A percentile compares a stretch with the other conserved stretches of the same genome.
phyloP scores from a whole-genome alignment of 208 protist species.

The Vickermania ingenoplastis region DNA sequence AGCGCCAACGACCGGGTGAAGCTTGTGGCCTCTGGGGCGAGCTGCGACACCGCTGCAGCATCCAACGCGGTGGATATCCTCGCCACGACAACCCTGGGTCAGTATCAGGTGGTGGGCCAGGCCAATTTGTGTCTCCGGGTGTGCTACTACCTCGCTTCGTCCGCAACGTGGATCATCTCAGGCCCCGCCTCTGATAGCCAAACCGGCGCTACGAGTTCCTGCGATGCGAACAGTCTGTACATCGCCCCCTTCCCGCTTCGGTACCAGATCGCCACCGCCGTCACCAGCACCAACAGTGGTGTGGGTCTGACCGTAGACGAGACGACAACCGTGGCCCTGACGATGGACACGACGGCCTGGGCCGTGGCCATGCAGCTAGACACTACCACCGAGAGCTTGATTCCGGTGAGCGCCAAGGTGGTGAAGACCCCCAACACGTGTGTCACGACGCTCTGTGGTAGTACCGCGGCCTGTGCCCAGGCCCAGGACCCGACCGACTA shows the following conservation, averaged over 20 bases:
- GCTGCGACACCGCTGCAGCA: constrained; percentile 14
- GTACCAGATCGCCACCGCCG: constrained; percentile 28
- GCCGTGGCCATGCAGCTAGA: not conserved
- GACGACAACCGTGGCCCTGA: constrained; percentile 3
- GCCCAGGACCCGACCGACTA: constrained; percentile 27
- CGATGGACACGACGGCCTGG: not conserved
- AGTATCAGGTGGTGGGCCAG: constrained; percentile 49
- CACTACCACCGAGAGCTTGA: constrained; percentile 11
- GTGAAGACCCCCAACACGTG: constrained; percentile 47
- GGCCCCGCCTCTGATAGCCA: constrained; percentile 10
- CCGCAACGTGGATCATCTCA: constrained; percentile 37
- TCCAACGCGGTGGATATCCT: constrained; percentile 19
- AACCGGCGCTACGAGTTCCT: constrained; percentile 4
- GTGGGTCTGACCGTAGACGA: not conserved
- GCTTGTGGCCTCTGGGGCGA: constrained; percentile 24
- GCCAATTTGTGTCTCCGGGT: constrained; percentile 50
- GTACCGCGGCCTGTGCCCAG: constrained; percentile 36
- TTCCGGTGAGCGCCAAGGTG: constrained; percentile 36
- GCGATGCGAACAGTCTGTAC: constrained; percentile 22
- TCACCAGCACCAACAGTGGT: constrained; percentile 6
- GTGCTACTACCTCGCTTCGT: constrained; percentile 53
- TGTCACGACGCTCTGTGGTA: constrained; percentile 35
- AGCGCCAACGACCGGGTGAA: constrained; percentile 33
- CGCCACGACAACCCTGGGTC: constrained; percentile 23
- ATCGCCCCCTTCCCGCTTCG: constrained; percentile 48